These are phyloP conservation scores for Lactarius trivialis DNA, from an alignment of 768 basidiomycete genomes.

Conservation along the genomic window DNA sequence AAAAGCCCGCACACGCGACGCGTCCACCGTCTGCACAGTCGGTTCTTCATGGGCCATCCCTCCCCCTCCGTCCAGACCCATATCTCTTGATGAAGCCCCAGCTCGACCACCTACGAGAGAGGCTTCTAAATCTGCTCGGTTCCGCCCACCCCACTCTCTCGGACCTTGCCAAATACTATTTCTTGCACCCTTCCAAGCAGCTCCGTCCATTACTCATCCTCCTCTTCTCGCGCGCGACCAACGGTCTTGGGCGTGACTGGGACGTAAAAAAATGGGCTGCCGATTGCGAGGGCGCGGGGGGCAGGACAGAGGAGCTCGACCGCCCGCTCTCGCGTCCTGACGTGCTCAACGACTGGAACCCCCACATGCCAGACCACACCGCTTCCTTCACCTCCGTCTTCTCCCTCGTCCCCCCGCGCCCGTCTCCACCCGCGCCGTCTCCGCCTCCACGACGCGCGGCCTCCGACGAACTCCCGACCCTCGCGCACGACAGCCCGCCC, in stretches of 20 bases:
- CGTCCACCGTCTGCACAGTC: background rate
- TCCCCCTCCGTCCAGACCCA: constrained; percentile 48
- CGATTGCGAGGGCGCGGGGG: constrained; percentile 47
- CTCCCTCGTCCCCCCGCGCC: constrained; percentile 45
- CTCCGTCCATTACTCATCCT: constrained; percentile 85
- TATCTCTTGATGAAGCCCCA: constrained; percentile 66
- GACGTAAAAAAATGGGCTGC: constrained; percentile 53
- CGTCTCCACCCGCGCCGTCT: constrained; percentile 32
- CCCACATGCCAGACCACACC: constrained; percentile 73
- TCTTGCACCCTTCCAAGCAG: constrained; percentile 83
- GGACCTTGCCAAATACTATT: constrained; percentile 89
- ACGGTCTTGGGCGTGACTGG: constrained; percentile 74
- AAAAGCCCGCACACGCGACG: constrained; percentile 11
- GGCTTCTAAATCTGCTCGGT: constrained; percentile 72
- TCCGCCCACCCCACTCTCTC: constrained; percentile 84
- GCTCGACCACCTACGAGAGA: constrained; percentile 61
- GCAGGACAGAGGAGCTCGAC: constrained; percentile 59
- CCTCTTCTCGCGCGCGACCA: constrained; percentile 87
- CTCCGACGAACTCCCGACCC: constrained; percentile 29
- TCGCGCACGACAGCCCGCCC: constrained; percentile 35
- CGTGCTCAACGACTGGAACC: constrained; percentile 89
- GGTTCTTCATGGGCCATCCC: background rate
- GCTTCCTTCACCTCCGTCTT: constrained; percentile 52
- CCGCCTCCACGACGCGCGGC: constrained; percentile 29
- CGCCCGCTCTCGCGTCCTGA: constrained; percentile 70